phyloP scores from a whole-genome alignment of 139 green algal genomes.

The Chlorella sp. region DNA sequence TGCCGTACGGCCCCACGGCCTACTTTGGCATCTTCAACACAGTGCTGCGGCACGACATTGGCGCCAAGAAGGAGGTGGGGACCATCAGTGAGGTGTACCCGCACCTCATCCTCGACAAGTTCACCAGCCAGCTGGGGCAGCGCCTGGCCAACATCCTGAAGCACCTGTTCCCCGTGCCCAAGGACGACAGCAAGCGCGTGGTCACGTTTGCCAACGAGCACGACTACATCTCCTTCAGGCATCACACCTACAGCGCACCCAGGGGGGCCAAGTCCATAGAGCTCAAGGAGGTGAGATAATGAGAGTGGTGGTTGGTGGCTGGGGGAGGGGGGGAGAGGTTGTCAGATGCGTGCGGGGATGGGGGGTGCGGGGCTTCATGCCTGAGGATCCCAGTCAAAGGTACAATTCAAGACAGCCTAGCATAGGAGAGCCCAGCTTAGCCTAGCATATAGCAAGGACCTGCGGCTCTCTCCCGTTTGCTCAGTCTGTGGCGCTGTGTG shows the following conservation, averaged over 20 bases:
- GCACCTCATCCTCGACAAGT: slow-evolving; percentile 91
- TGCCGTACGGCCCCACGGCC: slow-evolving; percentile 95
- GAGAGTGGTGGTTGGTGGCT: too few species aligned
- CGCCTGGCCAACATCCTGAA: slow-evolving; percentile 87
- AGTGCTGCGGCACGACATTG: slow-evolving; percentile 92
- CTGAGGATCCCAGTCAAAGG: too few species aligned
- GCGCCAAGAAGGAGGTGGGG: slow-evolving; percentile 88
- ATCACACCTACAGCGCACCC: slow-evolving; percentile 82
- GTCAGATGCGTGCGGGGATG: not conserved
- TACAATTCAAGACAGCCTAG: too few species aligned
- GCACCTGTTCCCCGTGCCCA: slow-evolving; percentile 92
- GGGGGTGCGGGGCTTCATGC: not conserved
- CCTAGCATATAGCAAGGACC: too few species aligned
- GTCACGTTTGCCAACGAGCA: slow-evolving; percentile 84
- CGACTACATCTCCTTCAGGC: slow-evolving; percentile 92
- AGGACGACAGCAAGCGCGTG: slow-evolving; percentile 82
- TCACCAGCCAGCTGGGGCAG: slow-evolving; percentile 77
- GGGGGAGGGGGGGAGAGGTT: too few species aligned
- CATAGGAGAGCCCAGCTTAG: too few species aligned
- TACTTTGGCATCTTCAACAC: slow-evolving; percentile 97
- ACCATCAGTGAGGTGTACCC: slow-evolving; percentile 93
- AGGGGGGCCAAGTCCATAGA: slow-evolving; percentile 63
- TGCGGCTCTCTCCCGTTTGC: too few species aligned
- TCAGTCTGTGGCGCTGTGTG: too few species aligned
- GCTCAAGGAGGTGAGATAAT: slow-evolving; percentile 58